Base-by-base conservation (phyloP, 1,139 yeast genomes). In the Hyphopichia wangnamkhiaoensis region DNA sequence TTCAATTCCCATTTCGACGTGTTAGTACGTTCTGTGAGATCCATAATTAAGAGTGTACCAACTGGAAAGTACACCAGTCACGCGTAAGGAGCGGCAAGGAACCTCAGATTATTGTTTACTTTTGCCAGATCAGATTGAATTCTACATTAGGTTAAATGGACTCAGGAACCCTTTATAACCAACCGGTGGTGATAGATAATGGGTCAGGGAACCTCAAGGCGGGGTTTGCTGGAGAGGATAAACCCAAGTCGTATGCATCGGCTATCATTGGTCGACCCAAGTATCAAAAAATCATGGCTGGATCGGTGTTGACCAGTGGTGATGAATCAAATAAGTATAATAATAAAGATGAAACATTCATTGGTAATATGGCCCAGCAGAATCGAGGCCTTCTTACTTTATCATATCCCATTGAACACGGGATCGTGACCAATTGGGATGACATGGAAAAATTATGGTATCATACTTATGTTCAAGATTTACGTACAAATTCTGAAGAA, bases 171-270 rank as follows among this genome's bases (percentile, higher is more conserved):
- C 58, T 72, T 33, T 72, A 71, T 45, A 91, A 90, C 61, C 97
- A 91, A 62, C 96, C 97, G 2, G 80, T 91, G 35, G 96, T 91
- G 28, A 73, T 91, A 26, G 98, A 91, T 61, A 89, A 88, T 67
- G 98, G 98, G n/a, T 84, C 96, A 4, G 95, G 96, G 2, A 76
- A 78, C 36, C 71, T 90, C 41, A 86, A 89, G 57, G 90, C 95
- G 0, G 98, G 98, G 1, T 87, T 91, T 63, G 95, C 97, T 1
- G 97, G 97, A 14, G 94, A 87, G 50, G 94, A 88, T 41, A 76
- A 71, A 49, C 98, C 98, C 3, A 76, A 79, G 50, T 61, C 79
- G 30, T 74, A 66, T 45, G 66, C 65, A 29, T 63, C 79, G 3
- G 64, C 74, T 26, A 65, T 87, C 16, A 74, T 89, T 2, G 98